Conservation (phyloP, 441 rosid genomes). For the Isatis lusitanica region DNA sequence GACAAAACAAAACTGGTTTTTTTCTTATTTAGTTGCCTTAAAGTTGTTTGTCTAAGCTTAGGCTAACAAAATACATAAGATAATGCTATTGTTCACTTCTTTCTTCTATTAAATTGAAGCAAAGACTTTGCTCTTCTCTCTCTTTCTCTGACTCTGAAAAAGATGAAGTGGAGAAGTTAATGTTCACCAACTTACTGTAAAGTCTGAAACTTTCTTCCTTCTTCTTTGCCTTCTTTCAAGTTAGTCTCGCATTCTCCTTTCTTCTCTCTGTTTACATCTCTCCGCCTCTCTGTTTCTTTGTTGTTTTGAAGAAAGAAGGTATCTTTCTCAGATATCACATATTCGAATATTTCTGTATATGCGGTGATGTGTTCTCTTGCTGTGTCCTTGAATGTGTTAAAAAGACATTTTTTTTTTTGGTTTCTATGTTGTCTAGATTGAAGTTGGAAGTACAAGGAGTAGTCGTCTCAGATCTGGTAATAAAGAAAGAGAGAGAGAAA, state of each 20-base stretch:
- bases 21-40: neutral
- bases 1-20: neutral
- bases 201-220: slow-evolving; percentile 31
- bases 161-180: slow-evolving; percentile 49
- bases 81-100: neutral
- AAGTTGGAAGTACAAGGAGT: slow-evolving; percentile 21
- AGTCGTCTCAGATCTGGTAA: slow-evolving; percentile 53
- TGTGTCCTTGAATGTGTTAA: slow-evolving; percentile 9
- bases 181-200: slow-evolving; percentile 43
- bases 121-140: slow-evolving; percentile 22
- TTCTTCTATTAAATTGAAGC: slow-evolving; percentile 26
- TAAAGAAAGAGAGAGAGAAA: slow-evolving; percentile 11
- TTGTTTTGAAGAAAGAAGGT: slow-evolving; percentile 8
- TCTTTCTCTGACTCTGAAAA: slow-evolving; percentile 51
- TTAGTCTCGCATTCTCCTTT: slow-evolving; percentile 14
- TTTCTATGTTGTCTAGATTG: slow-evolving; percentile 14
- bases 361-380: neutral
- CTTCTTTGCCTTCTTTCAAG: slow-evolving; percentile 22
- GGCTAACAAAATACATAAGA: neutral
- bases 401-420: neutral
- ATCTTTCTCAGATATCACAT: slow-evolving; percentile 11
- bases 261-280: slow-evolving; percentile 16
- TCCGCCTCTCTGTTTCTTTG: slow-evolving; percentile 14
- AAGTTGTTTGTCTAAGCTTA: neutral
- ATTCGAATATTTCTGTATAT: neutral